Conservation (phyloP, 257 asterid genomes). For the Datura wrightii region DNA sequence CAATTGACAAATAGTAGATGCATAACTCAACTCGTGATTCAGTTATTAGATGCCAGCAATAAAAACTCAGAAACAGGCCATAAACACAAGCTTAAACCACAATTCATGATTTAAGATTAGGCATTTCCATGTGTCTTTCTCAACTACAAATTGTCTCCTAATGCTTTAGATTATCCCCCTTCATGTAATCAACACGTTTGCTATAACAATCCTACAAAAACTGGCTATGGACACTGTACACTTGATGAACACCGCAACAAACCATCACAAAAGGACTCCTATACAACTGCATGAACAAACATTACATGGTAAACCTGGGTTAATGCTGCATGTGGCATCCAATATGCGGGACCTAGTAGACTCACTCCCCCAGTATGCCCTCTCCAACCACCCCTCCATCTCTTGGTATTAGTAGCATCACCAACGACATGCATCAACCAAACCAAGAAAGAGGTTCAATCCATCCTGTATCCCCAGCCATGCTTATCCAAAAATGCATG, state of each 20-base stretch:
- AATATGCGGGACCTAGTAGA: not conserved
- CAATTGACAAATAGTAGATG: no score
- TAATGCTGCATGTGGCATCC: not conserved
- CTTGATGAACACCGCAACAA: not conserved
- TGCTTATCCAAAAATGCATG: constrained; percentile 65
- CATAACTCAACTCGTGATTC: no score
- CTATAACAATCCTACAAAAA: not conserved
- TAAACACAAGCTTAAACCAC: not conserved
- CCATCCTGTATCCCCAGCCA: constrained; percentile 86
- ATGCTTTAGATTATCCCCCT: not conserved
- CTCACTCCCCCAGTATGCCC: not conserved
- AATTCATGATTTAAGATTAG: not conserved
- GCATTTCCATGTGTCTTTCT: not conserved
- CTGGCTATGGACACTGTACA: not conserved
- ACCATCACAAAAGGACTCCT: constrained; percentile 5
- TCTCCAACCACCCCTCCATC: not conserved
- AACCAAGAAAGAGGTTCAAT: constrained; percentile 38
- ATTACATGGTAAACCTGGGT: not conserved
- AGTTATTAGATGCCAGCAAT: no score
- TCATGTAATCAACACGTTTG: not conserved
- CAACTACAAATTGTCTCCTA: not conserved
- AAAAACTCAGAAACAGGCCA: not conserved
- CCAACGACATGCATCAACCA: not conserved
- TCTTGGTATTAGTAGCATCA: not conserved
- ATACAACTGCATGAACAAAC: not conserved